phyloP scores from a whole-genome alignment of 2,329 filamentous ascomycete genomes.

The Calonectria montana region DNA sequence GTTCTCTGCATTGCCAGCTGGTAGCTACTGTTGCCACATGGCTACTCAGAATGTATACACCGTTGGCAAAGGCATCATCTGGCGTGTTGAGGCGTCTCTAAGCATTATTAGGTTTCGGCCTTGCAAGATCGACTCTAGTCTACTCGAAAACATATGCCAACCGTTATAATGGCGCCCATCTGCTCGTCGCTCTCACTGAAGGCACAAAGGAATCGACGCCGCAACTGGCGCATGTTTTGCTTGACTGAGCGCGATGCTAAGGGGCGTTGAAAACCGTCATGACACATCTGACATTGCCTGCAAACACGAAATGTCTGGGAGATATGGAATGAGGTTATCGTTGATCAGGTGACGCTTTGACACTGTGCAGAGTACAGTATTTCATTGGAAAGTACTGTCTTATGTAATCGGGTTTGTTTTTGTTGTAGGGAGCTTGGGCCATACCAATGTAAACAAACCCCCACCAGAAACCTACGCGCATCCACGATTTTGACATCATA shows the following conservation, averaged over 20 bases:
- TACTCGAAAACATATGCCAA: neutral
- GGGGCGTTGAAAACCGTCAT: neutral
- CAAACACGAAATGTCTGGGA: neutral
- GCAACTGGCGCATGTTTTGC: neutral
- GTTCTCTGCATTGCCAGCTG: neutral
- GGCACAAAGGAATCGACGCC: neutral
- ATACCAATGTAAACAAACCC: slow-evolving; percentile 45
- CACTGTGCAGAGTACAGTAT: slow-evolving; percentile 26
- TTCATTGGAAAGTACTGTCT: neutral
- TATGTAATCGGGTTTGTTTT: slow-evolving; percentile 22
- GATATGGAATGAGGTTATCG: neutral
- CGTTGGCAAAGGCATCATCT: neutral
- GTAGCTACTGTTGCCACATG: neutral
- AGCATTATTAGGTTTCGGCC: neutral
- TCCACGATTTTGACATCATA: slow-evolving; percentile 45
- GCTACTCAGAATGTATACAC: neutral
- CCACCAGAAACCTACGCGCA: slow-evolving; percentile 40
- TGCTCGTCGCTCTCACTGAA: neutral
- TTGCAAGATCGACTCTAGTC: neutral
- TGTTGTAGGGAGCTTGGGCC: slow-evolving; percentile 42
- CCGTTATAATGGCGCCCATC: neutral
- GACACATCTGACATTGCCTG: neutral
- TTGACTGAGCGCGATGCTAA: neutral
- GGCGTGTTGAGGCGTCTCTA: neutral
- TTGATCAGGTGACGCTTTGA: slow-evolving; percentile 16